Conservation (phyloP, 2,329 filamentous ascomycete species). For the Didymosphaeria variabile region DNA sequence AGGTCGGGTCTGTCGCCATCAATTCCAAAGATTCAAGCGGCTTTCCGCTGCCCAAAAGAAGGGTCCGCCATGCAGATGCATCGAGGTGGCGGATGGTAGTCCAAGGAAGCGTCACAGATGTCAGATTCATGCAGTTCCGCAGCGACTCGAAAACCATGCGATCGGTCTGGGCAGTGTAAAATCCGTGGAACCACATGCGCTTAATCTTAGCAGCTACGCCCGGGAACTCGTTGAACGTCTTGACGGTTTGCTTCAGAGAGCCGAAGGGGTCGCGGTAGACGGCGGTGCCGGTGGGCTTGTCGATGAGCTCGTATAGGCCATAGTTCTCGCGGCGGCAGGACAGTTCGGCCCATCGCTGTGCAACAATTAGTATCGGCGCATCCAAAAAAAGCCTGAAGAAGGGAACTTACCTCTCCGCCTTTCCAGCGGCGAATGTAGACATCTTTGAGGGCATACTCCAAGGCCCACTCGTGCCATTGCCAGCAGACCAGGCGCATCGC, state of each 20-base stretch:
- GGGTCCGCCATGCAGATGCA: constrained; percentile 57
- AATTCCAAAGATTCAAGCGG: constrained; percentile 62
- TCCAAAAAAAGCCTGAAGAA: neutral
- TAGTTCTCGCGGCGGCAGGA: constrained; percentile 56
- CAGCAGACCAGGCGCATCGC: constrained; percentile 60
- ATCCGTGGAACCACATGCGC: constrained; percentile 65
- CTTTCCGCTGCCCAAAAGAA: constrained; percentile 56
- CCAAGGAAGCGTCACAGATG: constrained; percentile 62
- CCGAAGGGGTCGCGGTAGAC: constrained; percentile 63
- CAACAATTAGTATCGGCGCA: constrained; percentile 25
- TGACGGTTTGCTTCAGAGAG: constrained; percentile 58
- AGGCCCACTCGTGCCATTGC: constrained; percentile 63
- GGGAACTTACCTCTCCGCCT: constrained; percentile 51
- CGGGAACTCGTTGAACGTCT: constrained; percentile 57
- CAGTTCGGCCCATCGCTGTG: constrained; percentile 61
- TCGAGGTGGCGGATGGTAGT: constrained; percentile 61
- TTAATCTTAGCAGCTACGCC: constrained; percentile 59
- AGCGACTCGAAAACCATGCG: constrained; percentile 59
- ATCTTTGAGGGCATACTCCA: constrained; percentile 60
- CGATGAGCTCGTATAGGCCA: constrained; percentile 59
- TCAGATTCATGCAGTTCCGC: constrained; percentile 57
- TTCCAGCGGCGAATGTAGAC: constrained; percentile 63
- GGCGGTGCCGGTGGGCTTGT: constrained; percentile 55
- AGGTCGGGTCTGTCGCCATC: constrained; percentile 59
- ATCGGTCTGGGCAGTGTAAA: constrained; percentile 62